Base-by-base conservation (phyloP, 192 early-diverging fungal genomes). In the Rhizoclosmatium globosum region DNA sequence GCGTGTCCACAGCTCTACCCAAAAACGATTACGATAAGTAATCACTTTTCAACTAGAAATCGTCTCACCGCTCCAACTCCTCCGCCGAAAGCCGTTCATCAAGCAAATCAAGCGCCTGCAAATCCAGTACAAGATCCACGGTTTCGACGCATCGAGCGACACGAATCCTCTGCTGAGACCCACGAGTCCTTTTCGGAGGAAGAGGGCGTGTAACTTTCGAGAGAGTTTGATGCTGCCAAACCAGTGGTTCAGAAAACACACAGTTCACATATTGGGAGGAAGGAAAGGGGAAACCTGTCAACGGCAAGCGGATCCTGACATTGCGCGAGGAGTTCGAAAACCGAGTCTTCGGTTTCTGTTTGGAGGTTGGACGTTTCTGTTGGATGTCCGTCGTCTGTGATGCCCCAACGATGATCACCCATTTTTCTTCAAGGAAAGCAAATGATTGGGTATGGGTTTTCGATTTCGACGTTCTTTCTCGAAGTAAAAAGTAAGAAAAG, bases 121-220 rank as follows among this genome's bases (percentile, higher is more conserved):
- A 74, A 92, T 92, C 97, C 97, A 99, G 72, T 94, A 96, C 6
- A 92, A 85, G 39, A 99, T 82, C 97, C 97, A 99, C 38, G 96
- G 95, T 76, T 92, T 92, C 68, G 90, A 92, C 13, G 97, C 93
- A 82, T 99, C 97, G 41, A 96, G 86, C 0, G 83, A 86, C 4
- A 90, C 85, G 68, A 90, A 91, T 61, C 84, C 85, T 38, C 83
- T 70, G 6, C 87, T 84, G 42, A 95, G 81, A 3, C 86, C 79
- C 11, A 83, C 68, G 4, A 94, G 72, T 11, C 86, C 86, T 23
- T 81, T 77, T 9, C 42, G 48, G 1, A 95, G 66, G 78, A 90
- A 95, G 43, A 80, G 66, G 50, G 87, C 81, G 82, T 96, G 95
- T 43, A 62, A 72, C 31, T 65, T 62, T 11, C 91, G 88, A 1